phyloP scores from a whole-genome alignment of 1,284 basidiomycete genomes.

The Fomitopsis pinicola region DNA sequence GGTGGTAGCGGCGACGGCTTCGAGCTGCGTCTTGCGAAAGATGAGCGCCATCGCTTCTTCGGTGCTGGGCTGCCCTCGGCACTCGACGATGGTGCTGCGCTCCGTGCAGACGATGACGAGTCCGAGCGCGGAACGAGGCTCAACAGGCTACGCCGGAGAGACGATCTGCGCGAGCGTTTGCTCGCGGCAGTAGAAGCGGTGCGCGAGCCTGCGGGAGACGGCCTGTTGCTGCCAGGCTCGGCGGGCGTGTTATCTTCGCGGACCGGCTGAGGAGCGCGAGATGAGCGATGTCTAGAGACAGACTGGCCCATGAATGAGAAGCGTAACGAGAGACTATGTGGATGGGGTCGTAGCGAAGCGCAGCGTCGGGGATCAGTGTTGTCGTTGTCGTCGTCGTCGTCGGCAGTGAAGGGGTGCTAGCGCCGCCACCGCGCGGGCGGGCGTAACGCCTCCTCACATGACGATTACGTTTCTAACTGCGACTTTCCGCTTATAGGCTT shows the following conservation, averaged over 20 bases:
- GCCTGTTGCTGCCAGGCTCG: slow-evolving; percentile 5
- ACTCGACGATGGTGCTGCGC: slow-evolving; percentile 7
- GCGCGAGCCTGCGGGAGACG: background rate
- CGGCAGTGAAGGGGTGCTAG: slow-evolving; percentile 4
- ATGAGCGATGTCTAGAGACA: slow-evolving; percentile 2
- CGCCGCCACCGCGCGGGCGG: background rate
- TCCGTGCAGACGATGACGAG: slow-evolving; percentile 10
- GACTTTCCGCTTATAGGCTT: background rate
- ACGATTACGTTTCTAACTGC: background rate
- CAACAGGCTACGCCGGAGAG: slow-evolving; percentile 21
- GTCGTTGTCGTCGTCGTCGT: slow-evolving; percentile 3
- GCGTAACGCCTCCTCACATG: slow-evolving; percentile 1
- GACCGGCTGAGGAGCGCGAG: background rate
- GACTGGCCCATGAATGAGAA: slow-evolving; percentile 9
- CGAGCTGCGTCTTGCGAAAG: slow-evolving; percentile 26
- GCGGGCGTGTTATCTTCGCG: slow-evolving; percentile 5
- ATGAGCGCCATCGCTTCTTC: slow-evolving; percentile 38
- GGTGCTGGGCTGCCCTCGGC: slow-evolving; percentile 9
- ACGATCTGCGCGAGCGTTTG: slow-evolving; percentile 13
- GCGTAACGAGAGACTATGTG: slow-evolving; percentile 6
- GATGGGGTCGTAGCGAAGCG: slow-evolving; percentile 1
- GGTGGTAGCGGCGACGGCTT: slow-evolving; percentile 14
- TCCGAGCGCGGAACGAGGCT: slow-evolving; percentile 13
- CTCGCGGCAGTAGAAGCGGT: slow-evolving; percentile 5
- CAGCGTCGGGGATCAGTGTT: background rate